Percentiles rank a stretch among this genome's conserved stretches.
Conservation (phyloP, 176 grass and related monocot genomes). For the Cenchrus fungigraminus region DNA sequence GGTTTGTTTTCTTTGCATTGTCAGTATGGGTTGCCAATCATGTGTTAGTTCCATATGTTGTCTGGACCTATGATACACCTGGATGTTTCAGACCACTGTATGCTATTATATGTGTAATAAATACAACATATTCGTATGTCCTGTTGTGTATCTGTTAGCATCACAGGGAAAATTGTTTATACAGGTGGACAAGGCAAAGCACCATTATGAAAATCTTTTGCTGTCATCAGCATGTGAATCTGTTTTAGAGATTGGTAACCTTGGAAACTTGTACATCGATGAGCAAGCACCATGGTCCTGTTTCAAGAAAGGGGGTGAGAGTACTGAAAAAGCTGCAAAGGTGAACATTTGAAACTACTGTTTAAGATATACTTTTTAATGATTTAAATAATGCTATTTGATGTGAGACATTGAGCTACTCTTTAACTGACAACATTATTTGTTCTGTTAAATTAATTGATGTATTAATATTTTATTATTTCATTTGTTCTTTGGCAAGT, state of each 20-base stretch:
- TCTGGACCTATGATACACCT: constrained; percentile 17
- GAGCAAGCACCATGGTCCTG: constrained; percentile 88
- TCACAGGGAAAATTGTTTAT: constrained; percentile 34
- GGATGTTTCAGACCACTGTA: constrained; percentile 21
- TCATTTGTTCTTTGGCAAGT: not conserved
- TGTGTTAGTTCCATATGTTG: constrained; percentile 6
- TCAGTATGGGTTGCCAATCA: constrained; percentile 3
- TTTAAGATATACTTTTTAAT: not conserved
- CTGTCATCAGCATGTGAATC: constrained; percentile 88
- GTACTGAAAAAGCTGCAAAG: constrained; percentile 88
- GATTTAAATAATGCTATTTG: not conserved
- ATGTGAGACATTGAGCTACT: not conserved
- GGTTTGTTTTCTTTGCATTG: not conserved
- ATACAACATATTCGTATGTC: not conserved
- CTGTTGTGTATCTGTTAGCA: constrained; percentile 25
- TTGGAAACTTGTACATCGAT: constrained; percentile 88
- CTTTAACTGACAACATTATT: not conserved
- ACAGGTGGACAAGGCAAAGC: constrained; percentile 71
- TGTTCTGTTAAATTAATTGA: not conserved
- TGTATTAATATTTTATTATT: not conserved
- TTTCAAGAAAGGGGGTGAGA: constrained; percentile 90
- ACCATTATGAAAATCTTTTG: constrained; percentile 81
- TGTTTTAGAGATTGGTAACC: constrained; percentile 81
- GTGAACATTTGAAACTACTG: constrained; percentile 41
- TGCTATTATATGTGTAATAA: constrained; percentile 17